Base-by-base conservation (phyloP, 768 basidiomycete genomes). In the Podaxis sp. region DNA sequence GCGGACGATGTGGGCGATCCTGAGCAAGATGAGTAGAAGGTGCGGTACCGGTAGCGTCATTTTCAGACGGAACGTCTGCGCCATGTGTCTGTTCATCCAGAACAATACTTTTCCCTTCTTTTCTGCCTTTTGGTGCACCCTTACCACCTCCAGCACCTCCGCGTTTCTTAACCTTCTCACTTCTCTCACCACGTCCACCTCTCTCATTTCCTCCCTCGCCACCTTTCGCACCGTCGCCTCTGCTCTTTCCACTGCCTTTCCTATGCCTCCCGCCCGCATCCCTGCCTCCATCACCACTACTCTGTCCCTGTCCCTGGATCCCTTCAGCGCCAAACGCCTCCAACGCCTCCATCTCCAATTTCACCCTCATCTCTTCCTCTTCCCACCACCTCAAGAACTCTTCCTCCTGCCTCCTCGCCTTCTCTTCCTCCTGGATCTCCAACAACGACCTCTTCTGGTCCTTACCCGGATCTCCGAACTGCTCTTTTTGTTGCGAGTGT, bases 371-470 rank as follows among this genome's bases (percentile, higher is more conserved):
- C 72, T 94, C 92, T 73, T 96, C 95, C 6, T 81, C 87, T 1
- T 85, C 78, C 93, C 95, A 97, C 95, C 95, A 97, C 67, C 78
- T 83, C 72, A 96, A 72, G 71, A 97, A 98, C 64, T 91, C 91
- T 3, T 78, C 85, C 73, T 96, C 93, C 54, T 80, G 82, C 64
- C 82, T 85, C 28, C 80, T 80, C 46, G 82, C 84, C 37, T 76
- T 77, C 71, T 95, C 93, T 71, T 97, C 94, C 63, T 88, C 86
- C 72, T 96, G 95, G 48, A 97, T 98, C 65, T 96, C 88, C 15
- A 80, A 77, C 62, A 96, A 75, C 28, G 89, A 90, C 36, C 83
- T 83, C 64, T 83, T 86, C 65, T 84, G 84, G 63, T 82, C 83
- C 4, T 40, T 57, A 5, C 38, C 15, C 3, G 30, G 44, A 38